Evolutionary conservation across 108 stramenopile species (phyloP).

Genomic region (Skeletonema grethae): DNA sequence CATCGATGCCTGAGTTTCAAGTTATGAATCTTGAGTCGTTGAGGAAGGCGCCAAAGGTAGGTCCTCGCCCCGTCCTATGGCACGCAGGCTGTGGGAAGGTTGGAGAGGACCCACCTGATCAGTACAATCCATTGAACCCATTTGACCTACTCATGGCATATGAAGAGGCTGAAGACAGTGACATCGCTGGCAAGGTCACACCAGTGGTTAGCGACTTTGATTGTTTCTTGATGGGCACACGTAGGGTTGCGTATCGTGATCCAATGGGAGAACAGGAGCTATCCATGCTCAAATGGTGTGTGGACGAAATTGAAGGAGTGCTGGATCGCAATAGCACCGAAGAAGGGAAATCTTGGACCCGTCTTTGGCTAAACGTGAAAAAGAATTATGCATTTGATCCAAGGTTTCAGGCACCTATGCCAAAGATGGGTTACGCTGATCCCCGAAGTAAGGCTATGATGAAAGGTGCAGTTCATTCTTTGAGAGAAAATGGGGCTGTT

Average conservation of each 20-base stretch:
- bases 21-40: not conserved
- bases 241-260: slow-evolving; percentile 11
- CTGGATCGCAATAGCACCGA: not conserved
- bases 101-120: not conserved
- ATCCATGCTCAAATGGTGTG: not conserved
- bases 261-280: slow-evolving; percentile 10
- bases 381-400: not conserved
- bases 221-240: slow-evolving; percentile 16
- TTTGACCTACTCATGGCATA: slow-evolving; percentile 12
- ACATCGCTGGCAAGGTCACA: slow-evolving; percentile 2
- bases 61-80: not conserved
- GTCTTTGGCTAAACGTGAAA: slow-evolving; percentile 11
- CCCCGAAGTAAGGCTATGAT: not conserved
- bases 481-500: slow-evolving; percentile 7
- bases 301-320: not conserved
- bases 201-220: slow-evolving; percentile 23
- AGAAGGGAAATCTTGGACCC: slow-evolving; percentile 2
- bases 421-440: slow-evolving; percentile 17
- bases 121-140: not conserved
- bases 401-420: not conserved
- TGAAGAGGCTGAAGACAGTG: slow-evolving; percentile 4
- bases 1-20: no score
- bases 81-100: not conserved
- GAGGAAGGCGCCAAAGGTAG: not conserved
- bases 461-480: not conserved